Percentiles rank a stretch among this genome's conserved stretches.
Conservation (phyloP, 305 asterid genomes). For the Fraxinus angustifolia region DNA sequence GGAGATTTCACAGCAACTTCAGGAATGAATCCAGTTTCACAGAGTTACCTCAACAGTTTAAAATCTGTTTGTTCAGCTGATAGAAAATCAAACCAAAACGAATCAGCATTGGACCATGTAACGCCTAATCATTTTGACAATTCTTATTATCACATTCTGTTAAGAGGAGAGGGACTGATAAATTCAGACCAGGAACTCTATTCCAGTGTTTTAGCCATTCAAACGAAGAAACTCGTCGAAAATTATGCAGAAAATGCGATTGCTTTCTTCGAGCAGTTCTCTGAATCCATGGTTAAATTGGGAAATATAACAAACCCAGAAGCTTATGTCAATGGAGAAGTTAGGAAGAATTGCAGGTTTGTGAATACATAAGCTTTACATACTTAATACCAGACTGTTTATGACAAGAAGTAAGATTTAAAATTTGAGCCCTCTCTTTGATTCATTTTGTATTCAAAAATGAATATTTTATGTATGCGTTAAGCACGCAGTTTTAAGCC, state of each 20-base stretch:
- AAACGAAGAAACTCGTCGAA: slow-evolving; percentile 60
- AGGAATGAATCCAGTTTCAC: slow-evolving; percentile 38
- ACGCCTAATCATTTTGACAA: slow-evolving; percentile 73
- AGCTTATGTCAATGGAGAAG: slow-evolving; percentile 68
- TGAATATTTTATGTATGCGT: background rate
- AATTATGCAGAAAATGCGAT: slow-evolving; percentile 55
- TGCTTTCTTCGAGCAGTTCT: slow-evolving; percentile 79
- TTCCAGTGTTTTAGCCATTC: slow-evolving; percentile 58
- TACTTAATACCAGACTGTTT: background rate
- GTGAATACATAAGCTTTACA: slow-evolving; percentile 49
- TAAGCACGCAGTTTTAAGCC: background rate
- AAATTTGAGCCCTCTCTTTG: slow-evolving; percentile 16
- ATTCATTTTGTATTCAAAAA: slow-evolving; percentile 35
- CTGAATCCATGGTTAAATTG: slow-evolving; percentile 83
- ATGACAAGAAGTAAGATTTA: background rate
- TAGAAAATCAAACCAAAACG: slow-evolving; percentile 52
- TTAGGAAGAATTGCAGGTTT: slow-evolving; percentile 81
- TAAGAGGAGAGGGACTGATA: slow-evolving; percentile 64
- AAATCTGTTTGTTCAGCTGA: slow-evolving; percentile 57
- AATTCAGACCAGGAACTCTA: slow-evolving; percentile 74
- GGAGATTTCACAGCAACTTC: slow-evolving; percentile 53
- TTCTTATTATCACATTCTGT: slow-evolving; percentile 58
- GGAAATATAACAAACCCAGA: slow-evolving; percentile 71
- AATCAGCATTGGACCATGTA: slow-evolving; percentile 64
- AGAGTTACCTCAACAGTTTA: slow-evolving; percentile 44